Conservation (phyloP, 2,329 filamentous ascomycete species). For the Ophiosphaerella narmari region DNA sequence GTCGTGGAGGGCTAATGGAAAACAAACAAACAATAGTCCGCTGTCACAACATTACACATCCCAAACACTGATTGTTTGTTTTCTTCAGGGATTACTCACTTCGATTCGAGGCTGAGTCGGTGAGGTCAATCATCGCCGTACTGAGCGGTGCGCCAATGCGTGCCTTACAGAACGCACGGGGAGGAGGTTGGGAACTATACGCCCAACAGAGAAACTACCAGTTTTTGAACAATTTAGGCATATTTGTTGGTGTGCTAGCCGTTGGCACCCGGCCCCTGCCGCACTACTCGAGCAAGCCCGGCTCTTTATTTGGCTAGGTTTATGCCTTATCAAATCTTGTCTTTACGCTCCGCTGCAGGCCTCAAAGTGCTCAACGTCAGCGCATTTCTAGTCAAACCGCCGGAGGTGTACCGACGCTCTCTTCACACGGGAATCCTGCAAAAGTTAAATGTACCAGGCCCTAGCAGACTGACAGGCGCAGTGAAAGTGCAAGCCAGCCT, state of each 20-base stretch:
- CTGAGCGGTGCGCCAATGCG: conserved; percentile 11
- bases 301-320: conserved; percentile 17
- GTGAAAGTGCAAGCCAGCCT: not conserved
- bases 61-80: conserved; percentile 18
- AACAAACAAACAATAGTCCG: conserved; percentile 32
- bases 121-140: conserved; percentile 9
- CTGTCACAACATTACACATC: conserved; percentile 18
- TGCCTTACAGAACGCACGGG: not conserved
- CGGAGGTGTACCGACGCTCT: conserved; percentile 11
- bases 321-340: conserved; percentile 12
- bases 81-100: conserved; percentile 8
- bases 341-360: conserved; percentile 21
- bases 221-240: conserved; percentile 34
- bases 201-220: conserved; percentile 22
- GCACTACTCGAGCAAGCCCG: conserved; percentile 16
- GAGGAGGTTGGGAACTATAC: conserved; percentile 25
- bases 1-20: not conserved
- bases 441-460: conserved; percentile 7
- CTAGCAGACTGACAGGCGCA: not conserved
- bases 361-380: conserved; percentile 32
- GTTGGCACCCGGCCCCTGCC: conserved; percentile 23
- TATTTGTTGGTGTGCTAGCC: conserved; percentile 24
- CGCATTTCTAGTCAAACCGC: conserved; percentile 24
- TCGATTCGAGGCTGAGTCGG: conserved; percentile 13
- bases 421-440: conserved; percentile 9